Base-by-base conservation (phyloP, 345 rosid species). In the Diplotaxis tenuifolia region DNA sequence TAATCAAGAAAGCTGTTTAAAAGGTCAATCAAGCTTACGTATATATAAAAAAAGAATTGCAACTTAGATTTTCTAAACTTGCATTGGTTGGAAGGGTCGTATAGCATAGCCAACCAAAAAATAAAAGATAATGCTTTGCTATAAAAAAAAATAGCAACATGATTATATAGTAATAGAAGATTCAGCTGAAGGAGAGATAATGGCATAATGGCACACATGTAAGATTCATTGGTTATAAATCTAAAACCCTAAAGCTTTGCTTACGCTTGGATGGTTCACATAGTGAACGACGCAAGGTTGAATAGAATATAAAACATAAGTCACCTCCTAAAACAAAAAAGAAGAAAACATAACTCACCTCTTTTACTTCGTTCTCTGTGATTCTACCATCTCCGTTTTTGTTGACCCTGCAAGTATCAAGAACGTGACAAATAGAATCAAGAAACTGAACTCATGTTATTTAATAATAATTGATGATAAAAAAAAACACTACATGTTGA, bases 361-460 rank as follows among this genome's bases (percentile, higher is more conserved):
- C 98, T 83, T 94, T 91, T 55, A 94, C 98, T 84, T 94, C 97
- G 52, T 81, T 89, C 77, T 83, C 98, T 0, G 95, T 74, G 75
- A 94, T 86, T 83, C 92, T 85, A 9, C 98, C 98, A 40, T 94
- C 97, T 65, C 89, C 96, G 60, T 94, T 91, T 83, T 91, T 92
- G 86, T 92, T 91, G 82, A 94, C 93, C 90, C 98, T 94, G 87
- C 54, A 61, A 75, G 20, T 36, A 52, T 75, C 2, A 4, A 15
- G n/a, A 67, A 47, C 0, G 9, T 60, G 7, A 19, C 31, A 31
- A 52, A 52, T 0, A 4, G n/a, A 53, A 40, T 62, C 45, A 74
- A 74, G 31, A 32, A 50, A n/a, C 16, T 18, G 23, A 50, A n/a
- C 16, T 18, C 6, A 4, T 53, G 69, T 22, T 9, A 9, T 70